A percentile compares a stretch with the other conserved stretches of the same genome.
Evolutionary conservation across 441 rosid genomes (phyloP).

Genomic region (Aquilaria agallochum): DNA sequence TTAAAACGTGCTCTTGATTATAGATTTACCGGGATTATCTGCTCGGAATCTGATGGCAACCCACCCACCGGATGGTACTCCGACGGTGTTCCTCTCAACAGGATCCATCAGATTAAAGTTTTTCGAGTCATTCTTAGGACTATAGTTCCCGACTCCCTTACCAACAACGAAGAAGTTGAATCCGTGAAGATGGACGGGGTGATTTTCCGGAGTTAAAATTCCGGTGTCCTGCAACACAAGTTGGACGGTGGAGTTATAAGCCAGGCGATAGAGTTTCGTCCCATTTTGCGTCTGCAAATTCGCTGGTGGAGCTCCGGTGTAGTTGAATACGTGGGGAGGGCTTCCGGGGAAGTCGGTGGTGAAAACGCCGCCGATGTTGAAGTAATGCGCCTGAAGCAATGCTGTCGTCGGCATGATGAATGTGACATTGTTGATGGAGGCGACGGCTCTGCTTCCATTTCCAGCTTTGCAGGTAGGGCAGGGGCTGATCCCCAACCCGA

Average conservation of each 20-base stretch:
- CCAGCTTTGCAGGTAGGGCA: slow-evolving; percentile 74
- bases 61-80: slow-evolving; percentile 96
- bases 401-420: slow-evolving; percentile 82
- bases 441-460: slow-evolving; percentile 68
- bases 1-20: too few species aligned
- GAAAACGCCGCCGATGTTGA: slow-evolving; percentile 67
- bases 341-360: slow-evolving; percentile 73
- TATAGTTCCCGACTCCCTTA: slow-evolving; percentile 68
- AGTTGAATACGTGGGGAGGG: slow-evolving; percentile 66
- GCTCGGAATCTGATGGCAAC: slow-evolving; percentile 80
- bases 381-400: slow-evolving; percentile 77
- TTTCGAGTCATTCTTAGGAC: slow-evolving; percentile 52
- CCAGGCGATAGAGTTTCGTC: slow-evolving; percentile 59
- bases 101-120: slow-evolving; percentile 84
- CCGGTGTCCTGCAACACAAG: slow-evolving; percentile 87
- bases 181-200: slow-evolving; percentile 88
- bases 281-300: slow-evolving; percentile 57
- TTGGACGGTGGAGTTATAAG: slow-evolving; percentile 73
- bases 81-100: slow-evolving; percentile 86
- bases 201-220: slow-evolving; percentile 65
- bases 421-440: slow-evolving; percentile 75
- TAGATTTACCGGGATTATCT: slow-evolving; percentile 75
- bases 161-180: slow-evolving; percentile 78
- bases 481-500: slow-evolving; percentile 66
- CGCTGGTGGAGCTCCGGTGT: slow-evolving; percentile 47